These are phyloP conservation scores for Angophora floribunda DNA, from an alignment of 345 rosid species.

Conservation along the genomic window DNA sequence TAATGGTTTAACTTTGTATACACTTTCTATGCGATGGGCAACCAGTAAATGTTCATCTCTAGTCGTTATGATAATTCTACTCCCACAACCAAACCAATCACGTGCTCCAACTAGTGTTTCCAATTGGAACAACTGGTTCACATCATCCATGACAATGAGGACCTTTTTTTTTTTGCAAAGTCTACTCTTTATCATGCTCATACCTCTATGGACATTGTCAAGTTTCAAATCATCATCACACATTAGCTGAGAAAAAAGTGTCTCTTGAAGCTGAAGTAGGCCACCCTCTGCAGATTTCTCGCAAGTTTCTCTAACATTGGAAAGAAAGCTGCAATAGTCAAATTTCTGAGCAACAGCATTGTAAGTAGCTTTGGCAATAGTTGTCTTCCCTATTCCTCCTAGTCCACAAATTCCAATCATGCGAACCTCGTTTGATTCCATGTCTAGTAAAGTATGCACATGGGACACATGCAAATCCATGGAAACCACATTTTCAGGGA, in stretches of 20 bases:
- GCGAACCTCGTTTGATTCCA: background rate
- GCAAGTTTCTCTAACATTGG: conserved; percentile 19
- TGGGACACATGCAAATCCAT: background rate
- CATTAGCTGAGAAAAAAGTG: background rate
- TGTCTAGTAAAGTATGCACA: background rate
- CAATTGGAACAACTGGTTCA: background rate
- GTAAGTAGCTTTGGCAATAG: conserved; percentile 17
- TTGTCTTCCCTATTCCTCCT: background rate
- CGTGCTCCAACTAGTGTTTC: background rate
- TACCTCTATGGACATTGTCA: background rate
- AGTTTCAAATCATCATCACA: background rate
- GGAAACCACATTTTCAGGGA: background rate
- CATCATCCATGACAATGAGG: conserved; percentile 11
- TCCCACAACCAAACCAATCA: conserved; percentile 9
- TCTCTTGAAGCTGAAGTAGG: background rate
- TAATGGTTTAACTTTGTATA: background rate
- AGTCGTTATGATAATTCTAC: conserved; percentile 12
- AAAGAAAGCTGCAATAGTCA: conserved; percentile 13
- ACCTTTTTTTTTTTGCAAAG: background rate
- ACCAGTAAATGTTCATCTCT: conserved; percentile 1
- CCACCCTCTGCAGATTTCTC: background rate
- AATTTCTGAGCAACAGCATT: conserved; percentile 5
- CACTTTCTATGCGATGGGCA: background rate
- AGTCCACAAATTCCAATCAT: conserved; percentile 1
- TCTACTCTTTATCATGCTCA: background rate